Evolutionary conservation across 257 asterid species (phyloP).

Genomic region (Osmanthus fragrans): DNA sequence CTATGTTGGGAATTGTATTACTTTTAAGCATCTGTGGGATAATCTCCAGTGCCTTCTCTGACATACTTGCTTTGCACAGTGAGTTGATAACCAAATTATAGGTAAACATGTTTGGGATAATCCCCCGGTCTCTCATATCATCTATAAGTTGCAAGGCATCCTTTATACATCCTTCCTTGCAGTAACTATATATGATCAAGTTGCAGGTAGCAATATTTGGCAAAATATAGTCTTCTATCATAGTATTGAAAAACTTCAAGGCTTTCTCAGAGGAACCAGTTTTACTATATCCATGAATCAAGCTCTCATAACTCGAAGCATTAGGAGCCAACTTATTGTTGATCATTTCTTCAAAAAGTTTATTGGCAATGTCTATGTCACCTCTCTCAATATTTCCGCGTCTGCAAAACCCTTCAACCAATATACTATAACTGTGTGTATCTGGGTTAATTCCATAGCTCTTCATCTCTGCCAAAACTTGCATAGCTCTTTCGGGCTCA

Average conservation of each 20-base stretch:
- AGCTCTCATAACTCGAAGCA: constrained; percentile 35
- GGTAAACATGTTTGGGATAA: constrained; percentile 34
- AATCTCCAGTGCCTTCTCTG: constrained; percentile 53
- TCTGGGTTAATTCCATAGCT: constrained; percentile 43
- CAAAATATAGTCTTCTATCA: constrained; percentile 33
- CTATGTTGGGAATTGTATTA: constrained; percentile 46
- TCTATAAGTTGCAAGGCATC: constrained; percentile 39
- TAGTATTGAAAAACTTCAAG: constrained; percentile 25
- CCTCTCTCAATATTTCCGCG: constrained; percentile 42
- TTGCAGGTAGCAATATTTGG: constrained; percentile 39
- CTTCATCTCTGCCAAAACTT: constrained; percentile 53
- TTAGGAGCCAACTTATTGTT: constrained; percentile 39
- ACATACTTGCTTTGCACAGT: constrained; percentile 46
- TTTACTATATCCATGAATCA: constrained; percentile 45
- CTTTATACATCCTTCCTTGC: constrained; percentile 40
- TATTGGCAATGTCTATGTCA: constrained; percentile 44
- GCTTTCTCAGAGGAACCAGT: constrained; percentile 43
- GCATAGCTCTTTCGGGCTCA: constrained; percentile 38
- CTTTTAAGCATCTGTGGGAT: constrained; percentile 56
- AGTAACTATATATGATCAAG: constrained; percentile 36
- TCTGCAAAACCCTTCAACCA: constrained; percentile 54
- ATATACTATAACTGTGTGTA: constrained; percentile 54
- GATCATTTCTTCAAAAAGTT: constrained; percentile 57
- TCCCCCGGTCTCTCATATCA: constrained; percentile 40
- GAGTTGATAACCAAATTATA: constrained; percentile 37